These are phyloP conservation scores for Ganoderma lucidum DNA, from an alignment of 1,284 basidiomycete species.

Conservation along the genomic window DNA sequence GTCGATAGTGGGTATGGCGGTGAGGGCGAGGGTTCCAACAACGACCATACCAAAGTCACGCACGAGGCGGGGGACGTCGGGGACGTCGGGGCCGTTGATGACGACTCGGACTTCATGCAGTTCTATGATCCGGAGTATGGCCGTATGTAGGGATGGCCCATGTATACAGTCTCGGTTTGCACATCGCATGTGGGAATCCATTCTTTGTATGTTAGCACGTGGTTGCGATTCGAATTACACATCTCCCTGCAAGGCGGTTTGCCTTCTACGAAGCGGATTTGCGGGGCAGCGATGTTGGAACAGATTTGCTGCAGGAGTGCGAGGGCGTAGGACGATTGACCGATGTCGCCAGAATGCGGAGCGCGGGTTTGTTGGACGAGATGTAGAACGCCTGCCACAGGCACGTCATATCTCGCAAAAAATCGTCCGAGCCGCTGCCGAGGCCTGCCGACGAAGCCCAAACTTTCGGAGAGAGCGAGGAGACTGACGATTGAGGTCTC, in stretches of 20 bases:
- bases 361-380: not conserved
- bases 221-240: constrained; percentile 4
- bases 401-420: constrained; percentile 72
- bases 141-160: not conserved
- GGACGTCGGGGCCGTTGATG: not conserved
- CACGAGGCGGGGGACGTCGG: not conserved
- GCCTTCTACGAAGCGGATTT: constrained; percentile 44
- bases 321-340: constrained; percentile 39
- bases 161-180: not conserved
- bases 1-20: not conserved
- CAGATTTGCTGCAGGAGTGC: constrained; percentile 51
- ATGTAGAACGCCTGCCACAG: not conserved
- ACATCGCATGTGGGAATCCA: too few species aligned
- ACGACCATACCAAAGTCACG: not conserved
- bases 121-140: not conserved
- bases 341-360: not conserved
- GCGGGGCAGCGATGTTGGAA: too few species aligned
- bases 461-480: not conserved
- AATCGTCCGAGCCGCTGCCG: constrained; percentile 68
- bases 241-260: constrained; percentile 43
- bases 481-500: not conserved
- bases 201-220: too few species aligned
- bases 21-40: not conserved
- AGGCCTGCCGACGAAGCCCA: constrained; percentile 45
- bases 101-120: not conserved